Conservation (phyloP, 208 protist species). For the Acanthamoeba royreba region DNA sequence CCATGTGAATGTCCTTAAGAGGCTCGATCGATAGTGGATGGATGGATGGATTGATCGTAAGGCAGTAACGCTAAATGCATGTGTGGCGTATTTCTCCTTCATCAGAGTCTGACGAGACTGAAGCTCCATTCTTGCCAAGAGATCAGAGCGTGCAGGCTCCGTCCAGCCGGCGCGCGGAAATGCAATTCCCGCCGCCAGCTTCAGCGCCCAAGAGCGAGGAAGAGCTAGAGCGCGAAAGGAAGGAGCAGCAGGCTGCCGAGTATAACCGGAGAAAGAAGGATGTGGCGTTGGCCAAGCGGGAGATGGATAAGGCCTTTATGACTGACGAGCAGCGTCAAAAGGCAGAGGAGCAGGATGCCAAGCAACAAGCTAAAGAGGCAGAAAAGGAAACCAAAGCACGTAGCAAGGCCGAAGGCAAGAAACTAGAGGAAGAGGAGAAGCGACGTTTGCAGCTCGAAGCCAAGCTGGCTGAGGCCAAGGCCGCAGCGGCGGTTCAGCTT, state of each 20-base stretch:
- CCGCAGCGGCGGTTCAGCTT: not conserved
- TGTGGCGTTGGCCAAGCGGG: not conserved
- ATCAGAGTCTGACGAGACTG: not conserved
- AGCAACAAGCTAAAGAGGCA: slow-evolving; percentile 9
- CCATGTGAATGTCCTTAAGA: too few relatives aligned
- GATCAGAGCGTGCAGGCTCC: slow-evolving; percentile 40
- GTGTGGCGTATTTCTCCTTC: not conserved
- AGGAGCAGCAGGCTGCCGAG: slow-evolving; percentile 29
- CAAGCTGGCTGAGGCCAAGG: slow-evolving; percentile 30
- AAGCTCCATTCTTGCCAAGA: slow-evolving; percentile 10
- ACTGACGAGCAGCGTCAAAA: slow-evolving; percentile 19
- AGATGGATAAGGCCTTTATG: slow-evolving; percentile 28
- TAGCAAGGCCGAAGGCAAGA: not conserved
- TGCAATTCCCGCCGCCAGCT: slow-evolving; percentile 27
- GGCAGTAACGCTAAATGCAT: too few relatives aligned
- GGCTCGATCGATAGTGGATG: too few relatives aligned
- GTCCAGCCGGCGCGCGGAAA: not conserved
- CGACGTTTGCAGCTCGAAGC: not conserved
- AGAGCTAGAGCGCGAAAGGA: slow-evolving; percentile 15
- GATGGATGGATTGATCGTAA: too few relatives aligned
- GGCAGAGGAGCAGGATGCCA: slow-evolving; percentile 2
- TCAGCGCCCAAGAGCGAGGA: slow-evolving; percentile 38
- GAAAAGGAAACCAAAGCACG: not conserved
- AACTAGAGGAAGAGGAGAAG: not conserved
- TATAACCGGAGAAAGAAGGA: not conserved